These are phyloP conservation scores for Ascobolus immersus DNA, from an alignment of 495 filamentous ascomycete genomes.

Conservation along the genomic window DNA sequence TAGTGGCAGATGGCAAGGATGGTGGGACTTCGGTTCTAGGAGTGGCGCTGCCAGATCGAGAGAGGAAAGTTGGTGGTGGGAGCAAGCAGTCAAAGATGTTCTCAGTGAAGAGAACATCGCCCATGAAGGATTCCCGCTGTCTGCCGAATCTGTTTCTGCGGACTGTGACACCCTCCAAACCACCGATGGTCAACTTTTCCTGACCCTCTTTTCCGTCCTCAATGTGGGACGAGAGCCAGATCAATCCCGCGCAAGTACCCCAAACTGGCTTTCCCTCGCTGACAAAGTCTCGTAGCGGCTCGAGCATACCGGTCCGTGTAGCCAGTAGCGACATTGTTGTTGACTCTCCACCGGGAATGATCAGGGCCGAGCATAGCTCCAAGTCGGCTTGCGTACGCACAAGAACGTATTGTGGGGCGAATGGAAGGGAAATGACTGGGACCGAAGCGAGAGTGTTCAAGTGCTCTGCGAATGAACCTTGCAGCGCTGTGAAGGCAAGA, in stretches of 20 bases:
- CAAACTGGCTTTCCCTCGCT: conserved; percentile 71
- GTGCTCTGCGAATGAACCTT: conserved; percentile 86
- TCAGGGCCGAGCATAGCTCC: conserved; percentile 46
- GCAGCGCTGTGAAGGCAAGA: conserved; percentile 43
- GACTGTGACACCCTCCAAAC: conserved; percentile 70
- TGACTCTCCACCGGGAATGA: conserved; percentile 85
- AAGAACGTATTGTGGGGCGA: conserved; percentile 31
- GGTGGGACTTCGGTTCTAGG: no score
- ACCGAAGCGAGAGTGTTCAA: conserved; percentile 49
- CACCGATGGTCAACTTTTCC: conserved; percentile 81
- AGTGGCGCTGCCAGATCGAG: no score
- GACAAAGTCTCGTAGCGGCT: conserved; percentile 73
- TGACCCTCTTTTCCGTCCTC: conserved; percentile 74
- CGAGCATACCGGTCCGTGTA: conserved; percentile 48
- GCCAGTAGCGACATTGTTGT: conserved; percentile 84
- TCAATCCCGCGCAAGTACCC: conserved; percentile 91
- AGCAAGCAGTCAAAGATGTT: no score
- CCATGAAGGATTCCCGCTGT: conserved; percentile 79
- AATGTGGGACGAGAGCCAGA: conserved; percentile 69
- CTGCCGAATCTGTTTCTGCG: conserved; percentile 91
- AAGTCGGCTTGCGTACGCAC: conserved; percentile 56
- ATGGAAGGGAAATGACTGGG: conserved; percentile 18
- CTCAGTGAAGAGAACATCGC: conserved; percentile 30
- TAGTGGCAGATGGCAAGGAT: no score
- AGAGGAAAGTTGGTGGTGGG: no score